Percentiles rank a stretch among this genome's conserved stretches.
Evolutionary conservation across 2,329 filamentous ascomycete species (phyloP).

Genomic region (Aspergillus pseudoterreus): DNA sequence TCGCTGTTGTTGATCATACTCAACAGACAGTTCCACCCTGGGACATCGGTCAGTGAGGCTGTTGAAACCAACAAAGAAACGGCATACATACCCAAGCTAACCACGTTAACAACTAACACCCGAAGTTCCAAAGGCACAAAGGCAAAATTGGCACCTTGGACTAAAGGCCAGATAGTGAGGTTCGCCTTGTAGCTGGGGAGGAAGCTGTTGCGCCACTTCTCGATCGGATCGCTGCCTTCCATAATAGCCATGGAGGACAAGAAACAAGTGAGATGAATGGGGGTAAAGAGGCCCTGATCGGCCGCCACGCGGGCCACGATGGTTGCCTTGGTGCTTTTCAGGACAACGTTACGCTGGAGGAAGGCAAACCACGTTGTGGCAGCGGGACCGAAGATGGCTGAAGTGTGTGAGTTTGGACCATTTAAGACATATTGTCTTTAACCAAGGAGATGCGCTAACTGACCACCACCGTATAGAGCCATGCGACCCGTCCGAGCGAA

Average conservation of each 20-base stretch:
- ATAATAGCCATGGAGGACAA: slow-evolving; percentile 78
- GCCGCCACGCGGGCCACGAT: slow-evolving; percentile 72
- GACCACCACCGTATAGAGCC: slow-evolving; percentile 49
- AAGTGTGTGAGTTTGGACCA: slow-evolving; percentile 1
- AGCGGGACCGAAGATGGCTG: slow-evolving; percentile 76
- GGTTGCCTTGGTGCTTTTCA: slow-evolving; percentile 62
- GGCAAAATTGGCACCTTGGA: slow-evolving; percentile 84
- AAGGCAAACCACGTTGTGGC: slow-evolving; percentile 84
- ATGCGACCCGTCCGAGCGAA: slow-evolving; percentile 46
- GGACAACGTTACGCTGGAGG: slow-evolving; percentile 68
- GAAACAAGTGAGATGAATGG: slow-evolving; percentile 78
- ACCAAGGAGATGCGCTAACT: slow-evolving; percentile 7
- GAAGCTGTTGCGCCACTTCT: slow-evolving; percentile 72
- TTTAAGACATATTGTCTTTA: neutral
- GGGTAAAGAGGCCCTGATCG: slow-evolving; percentile 81
- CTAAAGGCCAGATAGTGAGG: slow-evolving; percentile 81
- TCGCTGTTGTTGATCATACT: slow-evolving; percentile 53
- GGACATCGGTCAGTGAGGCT: neutral
- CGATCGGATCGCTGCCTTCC: slow-evolving; percentile 62
- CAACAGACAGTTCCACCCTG: slow-evolving; percentile 59
- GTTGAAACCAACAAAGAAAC: neutral
- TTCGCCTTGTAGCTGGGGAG: slow-evolving; percentile 71
- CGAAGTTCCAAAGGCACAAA: slow-evolving; percentile 79
- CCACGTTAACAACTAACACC: slow-evolving; percentile 79
- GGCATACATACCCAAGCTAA: slow-evolving; percentile 59